Base-by-base conservation (phyloP, 169 alveolate genomes). In the Cryptosporidium meleagridis region DNA sequence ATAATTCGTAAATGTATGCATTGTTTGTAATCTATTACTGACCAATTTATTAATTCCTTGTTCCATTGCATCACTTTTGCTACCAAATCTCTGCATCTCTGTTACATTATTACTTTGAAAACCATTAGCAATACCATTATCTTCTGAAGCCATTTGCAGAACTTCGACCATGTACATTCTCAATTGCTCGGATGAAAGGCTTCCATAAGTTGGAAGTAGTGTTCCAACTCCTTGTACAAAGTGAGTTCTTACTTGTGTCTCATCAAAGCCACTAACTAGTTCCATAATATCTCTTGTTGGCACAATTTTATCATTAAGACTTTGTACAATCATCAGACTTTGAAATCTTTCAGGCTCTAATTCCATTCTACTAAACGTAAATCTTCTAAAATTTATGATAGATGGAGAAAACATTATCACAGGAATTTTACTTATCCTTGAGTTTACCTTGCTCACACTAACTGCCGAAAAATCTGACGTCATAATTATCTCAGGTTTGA, bases 221-320 rank as follows among this genome's bases (percentile, higher is more conserved):
- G 29, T 80, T 5, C 89, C 89, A 18, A 80, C 75, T 35, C 75
- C 75, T 12, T 80, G 61, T 23, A 80, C 21, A 51, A 80, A 80
- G 21, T 80, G 89, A 45, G 89, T 80, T 65, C 51, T 80, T 37
- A 80, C 75, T 29, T 80, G 55, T 14, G 37, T 31, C 14, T 65
- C 75, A 45, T 80, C 51, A 62, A 44, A 80, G 6, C 48, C 51
- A 59, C 75, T 80, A 23, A 80, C 29, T 44, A 80, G 39, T 53
- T 80, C 80, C 75, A 80, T 59, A 44, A 80, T 80, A 80, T 80
- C 89, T 53, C 89, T 80, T 37, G 89, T 80, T 61, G 89, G 89
- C 16, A 80, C 75, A 65, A 80, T 59, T 29, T 65, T 80, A 51
- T 80, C 89, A 65, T 80, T 80, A 14, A 80, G 41, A 62, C 89